These are phyloP conservation scores for Tinospora cordifolia DNA, from an alignment of 164 flowering plant species.

Conservation along the genomic window DNA sequence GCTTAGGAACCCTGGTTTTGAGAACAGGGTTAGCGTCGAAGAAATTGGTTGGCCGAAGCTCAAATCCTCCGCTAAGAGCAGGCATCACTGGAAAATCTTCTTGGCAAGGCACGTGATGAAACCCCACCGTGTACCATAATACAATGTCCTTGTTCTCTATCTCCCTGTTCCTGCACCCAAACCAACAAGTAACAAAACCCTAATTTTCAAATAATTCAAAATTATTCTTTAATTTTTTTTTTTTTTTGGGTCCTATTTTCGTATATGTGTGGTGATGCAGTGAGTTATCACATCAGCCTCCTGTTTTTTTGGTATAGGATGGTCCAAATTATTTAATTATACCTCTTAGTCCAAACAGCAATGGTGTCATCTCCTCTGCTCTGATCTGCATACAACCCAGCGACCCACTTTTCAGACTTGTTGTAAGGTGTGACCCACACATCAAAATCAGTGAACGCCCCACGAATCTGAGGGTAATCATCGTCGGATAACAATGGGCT, in stretches of 20 bases:
- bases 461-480: conserved; percentile 63
- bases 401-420: conserved; percentile 66
- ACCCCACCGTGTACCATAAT: conserved; percentile 61
- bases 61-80: conserved; percentile 41
- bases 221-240: no score
- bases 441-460: conserved; percentile 51
- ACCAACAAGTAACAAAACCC: neutral
- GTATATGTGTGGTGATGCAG: no score
- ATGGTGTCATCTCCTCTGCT: conserved; percentile 60
- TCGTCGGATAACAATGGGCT: conserved; percentile 44
- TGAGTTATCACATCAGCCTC: no score
- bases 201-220: neutral
- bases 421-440: conserved; percentile 63
- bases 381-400: conserved; percentile 49
- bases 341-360: conserved; percentile 56
- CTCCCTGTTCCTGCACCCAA: conserved; percentile 40
- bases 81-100: conserved; percentile 77
- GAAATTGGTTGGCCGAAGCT: conserved; percentile 57
- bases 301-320: no score
- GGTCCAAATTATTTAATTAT: conserved; percentile 7
- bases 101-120: conserved; percentile 61
- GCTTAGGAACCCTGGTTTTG: conserved; percentile 7
- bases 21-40: conserved; percentile 53
- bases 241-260: no score
- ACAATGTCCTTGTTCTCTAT: conserved; percentile 62